These are phyloP conservation scores for Yueomyces sp. DNA, from an alignment of 1,139 yeast genomes.

Conservation along the genomic window DNA sequence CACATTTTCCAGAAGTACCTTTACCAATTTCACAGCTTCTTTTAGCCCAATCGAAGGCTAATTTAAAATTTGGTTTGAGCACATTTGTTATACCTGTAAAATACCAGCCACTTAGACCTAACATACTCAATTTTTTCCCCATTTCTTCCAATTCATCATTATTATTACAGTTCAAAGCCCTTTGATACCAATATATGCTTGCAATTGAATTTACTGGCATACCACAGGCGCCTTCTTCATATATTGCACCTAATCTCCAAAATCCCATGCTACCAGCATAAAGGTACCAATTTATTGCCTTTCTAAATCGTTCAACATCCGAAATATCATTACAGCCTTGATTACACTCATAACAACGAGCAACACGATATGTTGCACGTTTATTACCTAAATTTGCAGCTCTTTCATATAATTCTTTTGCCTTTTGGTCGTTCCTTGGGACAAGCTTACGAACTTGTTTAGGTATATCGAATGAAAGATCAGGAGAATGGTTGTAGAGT, in stretches of 20 bases:
- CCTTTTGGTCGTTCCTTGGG: conserved; percentile 43
- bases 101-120: conserved; percentile 89
- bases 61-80: conserved; percentile 57
- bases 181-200: conserved; percentile 73
- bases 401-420: conserved; percentile 43
- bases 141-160: conserved; percentile 12
- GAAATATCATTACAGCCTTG: conserved; percentile 31
- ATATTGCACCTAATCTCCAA: conserved; percentile 73
- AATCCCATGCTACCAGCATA: conserved; percentile 80
- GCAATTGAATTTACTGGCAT: conserved; percentile 55
- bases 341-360: conserved; percentile 56
- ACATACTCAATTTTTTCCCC: conserved; percentile 78
- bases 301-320: conserved; percentile 32
- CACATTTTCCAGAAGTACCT: conserved; percentile 70
- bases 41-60: conserved; percentile 65
- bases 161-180: conserved; percentile 17
- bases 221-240: conserved; percentile 73
- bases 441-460: conserved; percentile 24
- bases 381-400: conserved; percentile 47
- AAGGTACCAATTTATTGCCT: conserved; percentile 57
- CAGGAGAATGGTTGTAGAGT: conserved; percentile 38
- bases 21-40: conserved; percentile 68
- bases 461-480: conserved; percentile 17
- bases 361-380: conserved; percentile 51
- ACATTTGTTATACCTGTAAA: conserved; percentile 69